A percentile compares a stretch with the other conserved stretches of the same genome.
phyloP scores from a whole-genome alignment of 139 green algal species.

The Pseudopediastrum boryanum region DNA sequence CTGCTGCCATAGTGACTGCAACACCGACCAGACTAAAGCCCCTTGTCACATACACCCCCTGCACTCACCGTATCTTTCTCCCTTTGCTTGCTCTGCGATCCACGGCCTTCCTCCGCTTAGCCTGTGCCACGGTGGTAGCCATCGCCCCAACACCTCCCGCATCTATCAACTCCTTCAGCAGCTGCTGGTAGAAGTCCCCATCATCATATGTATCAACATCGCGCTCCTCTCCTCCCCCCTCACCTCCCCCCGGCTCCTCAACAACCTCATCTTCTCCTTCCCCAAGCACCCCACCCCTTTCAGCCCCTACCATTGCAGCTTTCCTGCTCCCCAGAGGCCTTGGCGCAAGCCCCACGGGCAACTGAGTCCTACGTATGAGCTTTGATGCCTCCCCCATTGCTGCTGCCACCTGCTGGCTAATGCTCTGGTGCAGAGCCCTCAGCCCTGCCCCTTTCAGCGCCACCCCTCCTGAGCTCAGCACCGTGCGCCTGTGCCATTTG shows the following conservation, averaged over 20 bases:
- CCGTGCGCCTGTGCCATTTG: slow-evolving; percentile 82
- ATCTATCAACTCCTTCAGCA: slow-evolving; percentile 91
- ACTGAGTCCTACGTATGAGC: slow-evolving; percentile 37
- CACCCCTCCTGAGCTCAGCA: slow-evolving; percentile 58
- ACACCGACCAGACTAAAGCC: slow-evolving; percentile 1
- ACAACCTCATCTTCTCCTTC: slow-evolving; percentile 2
- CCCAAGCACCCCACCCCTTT: background rate
- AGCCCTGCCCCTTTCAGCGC: slow-evolving; percentile 53
- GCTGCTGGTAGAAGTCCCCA: slow-evolving; percentile 89
- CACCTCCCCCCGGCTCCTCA: background rate
- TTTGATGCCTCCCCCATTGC: slow-evolving; percentile 37
- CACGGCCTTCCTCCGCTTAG: slow-evolving; percentile 85
- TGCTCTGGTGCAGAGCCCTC: slow-evolving; percentile 73
- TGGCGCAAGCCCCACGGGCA: slow-evolving; percentile 42
- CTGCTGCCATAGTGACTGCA: slow-evolving; percentile 1
- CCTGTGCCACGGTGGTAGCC: background rate
- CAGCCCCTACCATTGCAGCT: background rate
- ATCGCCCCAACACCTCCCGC: background rate
- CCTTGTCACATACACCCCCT: slow-evolving; percentile 10
- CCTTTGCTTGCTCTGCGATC: slow-evolving; percentile 90
- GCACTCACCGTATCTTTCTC: slow-evolving; percentile 88
- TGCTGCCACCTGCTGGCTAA: slow-evolving; percentile 67
- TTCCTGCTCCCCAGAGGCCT: slow-evolving; percentile 38
- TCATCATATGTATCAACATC: slow-evolving; percentile 91
- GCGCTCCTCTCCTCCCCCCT: background rate